Evolutionary conservation across 192 early-diverging fungal genomes (phyloP).

Genomic region (Entomortierella parvispora): DNA sequence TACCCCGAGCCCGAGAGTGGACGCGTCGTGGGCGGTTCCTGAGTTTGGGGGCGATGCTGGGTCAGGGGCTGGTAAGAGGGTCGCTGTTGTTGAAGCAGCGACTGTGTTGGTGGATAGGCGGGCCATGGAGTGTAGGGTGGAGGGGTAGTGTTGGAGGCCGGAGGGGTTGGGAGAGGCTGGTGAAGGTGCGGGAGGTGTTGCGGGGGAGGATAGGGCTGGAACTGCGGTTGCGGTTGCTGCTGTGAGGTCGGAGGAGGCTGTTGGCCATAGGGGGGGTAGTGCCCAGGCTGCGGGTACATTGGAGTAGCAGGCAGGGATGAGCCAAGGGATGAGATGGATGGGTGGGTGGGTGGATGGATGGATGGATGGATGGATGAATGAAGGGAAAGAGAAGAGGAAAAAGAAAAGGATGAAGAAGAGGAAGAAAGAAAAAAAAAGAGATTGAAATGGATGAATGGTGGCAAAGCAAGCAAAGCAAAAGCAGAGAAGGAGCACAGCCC

Average conservation of each 20-base stretch:
- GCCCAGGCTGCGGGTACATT: conserved; percentile 36
- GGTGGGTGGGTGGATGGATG: too few species aligned
- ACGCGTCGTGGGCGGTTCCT: too few species aligned
- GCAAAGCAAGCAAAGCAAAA: neutral
- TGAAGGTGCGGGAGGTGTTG: too few species aligned
- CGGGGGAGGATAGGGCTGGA: neutral
- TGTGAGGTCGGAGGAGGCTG: neutral
- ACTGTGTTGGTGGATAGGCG: conserved; percentile 1
- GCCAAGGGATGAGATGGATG: neutral
- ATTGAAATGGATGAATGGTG: neutral
- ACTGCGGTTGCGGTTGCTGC: neutral
- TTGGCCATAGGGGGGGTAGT: conserved; percentile 17
- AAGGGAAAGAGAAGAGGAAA: neutral
- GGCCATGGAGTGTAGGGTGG: neutral
- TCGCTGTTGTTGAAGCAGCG: conserved; percentile 3
- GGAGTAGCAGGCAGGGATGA: neutral
- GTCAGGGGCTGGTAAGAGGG: too few species aligned
- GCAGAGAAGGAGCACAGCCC: neutral
- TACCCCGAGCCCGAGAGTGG: neutral
- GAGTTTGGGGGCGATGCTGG: too few species aligned
- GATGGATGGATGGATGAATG: neutral
- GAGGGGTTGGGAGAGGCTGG: too few species aligned
- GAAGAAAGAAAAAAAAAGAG: neutral
- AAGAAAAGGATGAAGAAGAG: neutral
- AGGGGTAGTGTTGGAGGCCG: neutral